Conservation (phyloP, 805 yeast species). For the Kockiozyma suomiensis region DNA sequence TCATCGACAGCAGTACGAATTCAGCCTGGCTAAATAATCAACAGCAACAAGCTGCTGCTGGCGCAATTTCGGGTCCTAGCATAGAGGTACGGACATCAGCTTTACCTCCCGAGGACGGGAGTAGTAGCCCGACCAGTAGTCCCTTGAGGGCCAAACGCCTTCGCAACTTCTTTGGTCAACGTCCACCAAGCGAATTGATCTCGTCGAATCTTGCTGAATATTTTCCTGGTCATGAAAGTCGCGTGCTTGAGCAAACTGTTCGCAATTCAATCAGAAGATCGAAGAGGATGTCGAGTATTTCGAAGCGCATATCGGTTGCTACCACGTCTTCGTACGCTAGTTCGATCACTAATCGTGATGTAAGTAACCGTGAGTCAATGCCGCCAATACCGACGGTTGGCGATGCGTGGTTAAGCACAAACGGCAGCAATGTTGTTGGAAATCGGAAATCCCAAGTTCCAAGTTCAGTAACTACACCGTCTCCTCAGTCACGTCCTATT, state of each 20-base stretch:
- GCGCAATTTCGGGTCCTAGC: not conserved
- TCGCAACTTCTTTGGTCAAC: constrained; percentile 71
- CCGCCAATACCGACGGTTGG: constrained; percentile 48
- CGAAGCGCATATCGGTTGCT: constrained; percentile 40
- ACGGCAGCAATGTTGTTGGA: constrained; percentile 1
- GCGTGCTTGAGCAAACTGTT: constrained; percentile 74
- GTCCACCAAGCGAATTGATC: constrained; percentile 92
- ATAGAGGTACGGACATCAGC: not conserved
- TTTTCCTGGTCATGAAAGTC: constrained; percentile 80
- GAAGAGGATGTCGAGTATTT: constrained; percentile 55
- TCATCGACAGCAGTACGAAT: constrained; percentile 6
- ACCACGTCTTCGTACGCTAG: constrained; percentile 38
- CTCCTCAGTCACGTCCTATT: not conserved
- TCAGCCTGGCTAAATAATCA: not conserved
- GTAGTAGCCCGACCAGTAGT: constrained; percentile 1
- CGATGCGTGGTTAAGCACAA: constrained; percentile 49
- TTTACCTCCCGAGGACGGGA: not conserved
- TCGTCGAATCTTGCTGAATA: constrained; percentile 87
- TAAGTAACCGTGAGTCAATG: constrained; percentile 25
- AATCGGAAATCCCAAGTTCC: constrained; percentile 1
- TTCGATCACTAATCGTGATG: constrained; percentile 6
- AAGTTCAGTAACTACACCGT: not conserved
- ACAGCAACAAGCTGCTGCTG: not conserved
- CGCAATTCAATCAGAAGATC: constrained; percentile 83
- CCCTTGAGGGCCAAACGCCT: constrained; percentile 28